These are phyloP conservation scores for Stachybotrys chartarum DNA, from an alignment of 2,329 filamentous ascomycete genomes.

Conservation along the genomic window DNA sequence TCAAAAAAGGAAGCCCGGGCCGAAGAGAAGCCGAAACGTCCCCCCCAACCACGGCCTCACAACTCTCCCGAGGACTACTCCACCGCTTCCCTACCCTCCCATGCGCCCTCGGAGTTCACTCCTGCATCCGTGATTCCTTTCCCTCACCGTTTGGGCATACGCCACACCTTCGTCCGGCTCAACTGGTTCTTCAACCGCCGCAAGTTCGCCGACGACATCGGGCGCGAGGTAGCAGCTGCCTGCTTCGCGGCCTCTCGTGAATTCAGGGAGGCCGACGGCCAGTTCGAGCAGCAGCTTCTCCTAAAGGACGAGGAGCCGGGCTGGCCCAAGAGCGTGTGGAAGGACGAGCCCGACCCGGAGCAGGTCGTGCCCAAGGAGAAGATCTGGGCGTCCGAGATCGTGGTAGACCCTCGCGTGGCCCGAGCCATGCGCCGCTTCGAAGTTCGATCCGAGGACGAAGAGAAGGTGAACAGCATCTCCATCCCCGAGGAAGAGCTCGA, in stretches of 20 bases:
- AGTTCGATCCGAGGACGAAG: constrained; percentile 62
- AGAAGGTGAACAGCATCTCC: constrained; percentile 52
- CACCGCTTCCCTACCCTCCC: constrained; percentile 53
- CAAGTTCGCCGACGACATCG: constrained; percentile 77
- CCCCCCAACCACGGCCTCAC: constrained; percentile 63
- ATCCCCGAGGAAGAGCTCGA: constrained; percentile 63
- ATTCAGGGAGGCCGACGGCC: constrained; percentile 34
- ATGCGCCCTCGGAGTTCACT: constrained; percentile 63
- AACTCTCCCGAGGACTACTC: constrained; percentile 68
- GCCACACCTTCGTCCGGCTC: constrained; percentile 79
- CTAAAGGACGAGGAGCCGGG: constrained; percentile 68
- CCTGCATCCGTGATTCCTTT: constrained; percentile 68
- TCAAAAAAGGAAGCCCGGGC: constrained; percentile 33
- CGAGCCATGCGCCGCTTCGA: constrained; percentile 76
- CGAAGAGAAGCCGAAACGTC: constrained; percentile 48
- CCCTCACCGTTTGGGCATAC: constrained; percentile 87
- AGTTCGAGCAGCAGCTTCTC: constrained; percentile 39
- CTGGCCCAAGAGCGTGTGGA: constrained; percentile 77
- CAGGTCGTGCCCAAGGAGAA: constrained; percentile 50
- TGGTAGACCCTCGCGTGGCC: constrained; percentile 68
- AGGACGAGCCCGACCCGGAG: constrained; percentile 36
- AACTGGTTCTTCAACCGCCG: constrained; percentile 84
- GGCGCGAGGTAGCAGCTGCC: constrained; percentile 77
- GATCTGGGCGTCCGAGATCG: constrained; percentile 69
- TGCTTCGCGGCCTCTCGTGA: constrained; percentile 59